Base-by-base conservation (phyloP, 208 protist species). In the Trypanosoma congolense region DNA sequence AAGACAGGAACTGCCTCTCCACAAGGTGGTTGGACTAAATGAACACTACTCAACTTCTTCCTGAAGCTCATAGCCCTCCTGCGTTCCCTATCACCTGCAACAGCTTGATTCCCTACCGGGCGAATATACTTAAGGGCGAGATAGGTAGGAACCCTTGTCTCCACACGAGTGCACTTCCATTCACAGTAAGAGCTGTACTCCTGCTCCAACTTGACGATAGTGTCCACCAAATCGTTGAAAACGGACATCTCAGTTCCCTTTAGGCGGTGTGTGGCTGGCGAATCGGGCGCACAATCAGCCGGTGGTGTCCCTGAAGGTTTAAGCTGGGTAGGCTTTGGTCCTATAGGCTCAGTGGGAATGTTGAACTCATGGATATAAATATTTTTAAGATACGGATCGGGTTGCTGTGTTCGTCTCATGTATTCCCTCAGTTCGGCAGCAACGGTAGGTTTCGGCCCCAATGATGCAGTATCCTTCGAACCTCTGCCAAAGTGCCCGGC, bases 351-450 rank as follows among this genome's bases (percentile, higher is more conserved):
- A 19, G 49, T 63, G 16, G 67, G 67, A 19, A 69, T 48, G 12
- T 80, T 55, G 43, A 66, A 65, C 4, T 26, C 18, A 30, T 72
- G 56, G n/a, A 80, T 49, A 21, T 56, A 60, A 35, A 80, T 56
- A 21, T 46, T 42, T 42, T 33, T 56, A 42, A 75, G 29, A 31
- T 22, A 57, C 2, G 42, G 42, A 28, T 29, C 10, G 12, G 53
- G 44, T 26, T 43, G 52, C 4, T 47, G 49, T 25, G 19, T 26
- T 22, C 2, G 22, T 21, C 12, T n/a, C 5, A 56, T 9, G 22
- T 61, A 40, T 0, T 61, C 36, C 29, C 56, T 42, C 14, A 69
- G 14, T n/a, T 69, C 62, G 10, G 54, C 19, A 14, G 36, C 46
- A 2, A 69, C 40, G 10, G 62, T 42, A n/a, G 56, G 4, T 18